Evolutionary conservation across 805 yeast species (phyloP).

Genomic region (Starmerella geochares): DNA sequence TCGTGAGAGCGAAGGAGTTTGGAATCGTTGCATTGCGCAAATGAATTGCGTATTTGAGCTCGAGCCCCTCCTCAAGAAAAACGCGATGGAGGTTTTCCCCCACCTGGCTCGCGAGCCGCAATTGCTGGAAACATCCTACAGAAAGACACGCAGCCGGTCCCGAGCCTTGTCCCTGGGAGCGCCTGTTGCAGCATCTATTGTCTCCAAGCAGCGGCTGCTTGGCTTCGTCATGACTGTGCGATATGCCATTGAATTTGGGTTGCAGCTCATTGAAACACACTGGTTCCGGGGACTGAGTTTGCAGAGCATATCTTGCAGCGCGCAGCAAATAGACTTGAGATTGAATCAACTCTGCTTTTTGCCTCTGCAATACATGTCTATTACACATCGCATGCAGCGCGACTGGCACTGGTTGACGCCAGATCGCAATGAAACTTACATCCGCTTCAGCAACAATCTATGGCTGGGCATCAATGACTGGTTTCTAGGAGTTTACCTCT

Average conservation of each 20-base stretch:
- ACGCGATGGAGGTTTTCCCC: slow-evolving; percentile 27
- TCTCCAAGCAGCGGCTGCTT: slow-evolving; percentile 15
- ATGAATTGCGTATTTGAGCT: slow-evolving; percentile 33
- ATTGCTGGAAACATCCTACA: neutral
- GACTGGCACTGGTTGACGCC: slow-evolving; percentile 32
- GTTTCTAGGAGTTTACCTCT: slow-evolving; percentile 56
- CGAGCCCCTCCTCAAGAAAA: slow-evolving; percentile 25
- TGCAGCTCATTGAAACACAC: slow-evolving; percentile 29
- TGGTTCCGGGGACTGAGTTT: slow-evolving; percentile 13
- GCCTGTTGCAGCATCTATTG: slow-evolving; percentile 9
- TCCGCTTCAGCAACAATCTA: slow-evolving; percentile 67
- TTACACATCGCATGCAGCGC: slow-evolving; percentile 36
- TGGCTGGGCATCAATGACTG: slow-evolving; percentile 84
- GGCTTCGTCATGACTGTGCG: slow-evolving; percentile 26
- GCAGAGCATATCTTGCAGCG: slow-evolving; percentile 45
- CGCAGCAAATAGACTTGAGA: slow-evolving; percentile 70
- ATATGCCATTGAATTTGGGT: slow-evolving; percentile 28
- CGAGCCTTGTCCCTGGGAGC: slow-evolving; percentile 23
- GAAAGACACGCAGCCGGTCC: slow-evolving; percentile 16
- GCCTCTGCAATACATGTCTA: slow-evolving; percentile 65
- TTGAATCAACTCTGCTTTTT: slow-evolving; percentile 64
- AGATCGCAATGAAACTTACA: slow-evolving; percentile 39
- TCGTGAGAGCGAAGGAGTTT: neutral
- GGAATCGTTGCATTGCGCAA: slow-evolving; percentile 27
- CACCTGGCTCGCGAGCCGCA: slow-evolving; percentile 17